A percentile compares a stretch with the other conserved stretches of the same genome.
Conservation (phyloP, 257 asterid species). For the Solanum chmielewskii region DNA sequence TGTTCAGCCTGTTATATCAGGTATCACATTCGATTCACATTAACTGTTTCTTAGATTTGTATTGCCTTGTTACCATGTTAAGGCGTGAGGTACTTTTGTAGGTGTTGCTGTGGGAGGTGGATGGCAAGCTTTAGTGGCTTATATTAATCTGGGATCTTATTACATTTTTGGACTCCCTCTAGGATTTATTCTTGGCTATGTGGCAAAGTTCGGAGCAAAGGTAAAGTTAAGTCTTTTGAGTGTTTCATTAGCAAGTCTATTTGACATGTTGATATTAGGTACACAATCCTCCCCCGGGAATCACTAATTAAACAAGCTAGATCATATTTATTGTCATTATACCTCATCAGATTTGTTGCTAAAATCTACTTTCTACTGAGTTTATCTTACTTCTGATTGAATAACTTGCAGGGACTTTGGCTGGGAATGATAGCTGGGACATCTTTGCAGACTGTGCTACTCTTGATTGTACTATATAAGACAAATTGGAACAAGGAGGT, state of each 20-base stretch:
- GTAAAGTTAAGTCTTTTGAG: slow-evolving; percentile 10
- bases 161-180: slow-evolving; percentile 61
- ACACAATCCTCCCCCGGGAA: background rate
- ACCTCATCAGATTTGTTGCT: background rate
- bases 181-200: slow-evolving; percentile 59
- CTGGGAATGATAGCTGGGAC: slow-evolving; percentile 70
- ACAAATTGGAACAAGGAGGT: slow-evolving; percentile 76
- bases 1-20: slow-evolving; percentile 48
- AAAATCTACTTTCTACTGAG: background rate
- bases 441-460: slow-evolving; percentile 48
- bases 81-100: background rate
- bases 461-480: slow-evolving; percentile 35
- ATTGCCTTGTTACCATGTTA: background rate
- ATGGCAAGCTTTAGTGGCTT: slow-evolving; percentile 80
- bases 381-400: background rate
- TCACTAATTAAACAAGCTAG: background rate
- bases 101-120: slow-evolving; percentile 87
- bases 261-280: background rate
- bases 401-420: slow-evolving; percentile 55
- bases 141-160: slow-evolving; percentile 63
- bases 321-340: background rate
- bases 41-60: background rate
- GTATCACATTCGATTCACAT: slow-evolving; percentile 5
- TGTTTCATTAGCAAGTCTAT: background rate
- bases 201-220: slow-evolving; percentile 41